phyloP scores from a whole-genome alignment of 176 grass and related monocot genomes.

The Poa annua region DNA sequence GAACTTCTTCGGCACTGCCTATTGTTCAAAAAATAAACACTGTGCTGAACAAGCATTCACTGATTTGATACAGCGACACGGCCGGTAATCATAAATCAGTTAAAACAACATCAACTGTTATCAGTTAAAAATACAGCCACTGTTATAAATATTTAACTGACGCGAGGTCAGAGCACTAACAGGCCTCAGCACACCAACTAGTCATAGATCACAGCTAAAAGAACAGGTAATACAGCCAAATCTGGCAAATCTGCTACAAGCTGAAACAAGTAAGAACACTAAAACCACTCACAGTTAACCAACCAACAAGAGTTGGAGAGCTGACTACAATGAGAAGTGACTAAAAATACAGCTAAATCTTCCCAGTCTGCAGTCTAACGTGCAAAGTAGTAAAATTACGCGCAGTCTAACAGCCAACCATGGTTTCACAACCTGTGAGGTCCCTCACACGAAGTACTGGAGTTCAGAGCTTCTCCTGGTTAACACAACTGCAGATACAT shows the following conservation, averaged over 20 bases:
- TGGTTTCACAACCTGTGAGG: conserved; percentile 52
- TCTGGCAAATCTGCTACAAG: not conserved
- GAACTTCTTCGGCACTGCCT: too few species aligned
- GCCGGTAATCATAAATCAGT: too few species aligned
- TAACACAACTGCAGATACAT: conserved; percentile 23
- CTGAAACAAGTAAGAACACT: not conserved
- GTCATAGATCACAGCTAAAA: too few species aligned
- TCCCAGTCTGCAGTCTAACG: not conserved
- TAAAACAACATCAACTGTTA: too few species aligned
- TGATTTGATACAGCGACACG: too few species aligned
- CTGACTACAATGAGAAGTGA: conserved; percentile 22
- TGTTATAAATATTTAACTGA: not conserved
- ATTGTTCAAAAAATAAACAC: too few species aligned
- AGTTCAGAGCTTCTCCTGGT: conserved; percentile 24
- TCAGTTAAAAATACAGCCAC: not conserved
- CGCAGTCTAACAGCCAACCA: too few species aligned
- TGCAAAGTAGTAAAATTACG: conserved; percentile 14
- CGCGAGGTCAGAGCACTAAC: too few species aligned
- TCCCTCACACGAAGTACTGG: not conserved
- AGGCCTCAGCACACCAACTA: too few species aligned
- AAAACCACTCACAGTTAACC: not conserved
- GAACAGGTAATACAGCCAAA: not conserved
- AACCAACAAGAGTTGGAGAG: not conserved
- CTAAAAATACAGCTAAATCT: conserved; percentile 35
- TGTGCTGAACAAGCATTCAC: too few species aligned